A percentile compares a stretch with the other conserved stretches of the same genome.
phyloP scores from a whole-genome alignment of 352 stramenopile genomes.

The Blastocystis sp. region DNA sequence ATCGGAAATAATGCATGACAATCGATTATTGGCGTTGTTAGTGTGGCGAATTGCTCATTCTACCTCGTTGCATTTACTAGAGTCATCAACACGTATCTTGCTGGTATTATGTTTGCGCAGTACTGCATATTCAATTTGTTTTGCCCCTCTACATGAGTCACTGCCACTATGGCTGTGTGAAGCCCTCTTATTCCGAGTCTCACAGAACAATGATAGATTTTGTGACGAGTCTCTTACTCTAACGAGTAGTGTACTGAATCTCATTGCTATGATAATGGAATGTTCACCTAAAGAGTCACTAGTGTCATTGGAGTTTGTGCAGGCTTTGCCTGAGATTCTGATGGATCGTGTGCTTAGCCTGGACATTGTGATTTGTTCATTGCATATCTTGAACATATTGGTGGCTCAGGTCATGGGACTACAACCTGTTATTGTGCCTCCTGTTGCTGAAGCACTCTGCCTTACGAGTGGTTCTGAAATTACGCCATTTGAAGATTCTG shows the following conservation, averaged over 20 bases:
- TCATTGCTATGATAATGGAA: background rate
- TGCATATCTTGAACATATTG: background rate
- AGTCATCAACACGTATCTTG: background rate
- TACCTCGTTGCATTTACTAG: background rate
- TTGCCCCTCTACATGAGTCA: background rate
- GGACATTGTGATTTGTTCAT: background rate
- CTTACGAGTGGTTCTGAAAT: background rate
- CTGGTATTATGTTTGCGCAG: background rate
- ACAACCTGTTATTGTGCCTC: background rate
- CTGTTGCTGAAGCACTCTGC: background rate
- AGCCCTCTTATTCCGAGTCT: background rate
- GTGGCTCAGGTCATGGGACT: background rate
- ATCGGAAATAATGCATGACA: background rate
- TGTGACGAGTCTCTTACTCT: background rate
- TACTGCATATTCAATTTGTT: background rate
- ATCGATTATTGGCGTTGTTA: background rate
- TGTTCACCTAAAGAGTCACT: background rate
- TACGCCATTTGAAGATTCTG: background rate
- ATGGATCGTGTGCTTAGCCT: background rate
- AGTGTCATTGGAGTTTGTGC: background rate
- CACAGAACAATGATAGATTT: background rate
- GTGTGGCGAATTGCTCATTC: background rate
- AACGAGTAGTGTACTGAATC: background rate
- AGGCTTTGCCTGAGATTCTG: background rate
- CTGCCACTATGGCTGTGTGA: background rate